Percentiles rank a stretch among this genome's conserved stretches.
phyloP scores from a whole-genome alignment of 2,329 filamentous ascomycete species.

The Orbilia javanica region DNA sequence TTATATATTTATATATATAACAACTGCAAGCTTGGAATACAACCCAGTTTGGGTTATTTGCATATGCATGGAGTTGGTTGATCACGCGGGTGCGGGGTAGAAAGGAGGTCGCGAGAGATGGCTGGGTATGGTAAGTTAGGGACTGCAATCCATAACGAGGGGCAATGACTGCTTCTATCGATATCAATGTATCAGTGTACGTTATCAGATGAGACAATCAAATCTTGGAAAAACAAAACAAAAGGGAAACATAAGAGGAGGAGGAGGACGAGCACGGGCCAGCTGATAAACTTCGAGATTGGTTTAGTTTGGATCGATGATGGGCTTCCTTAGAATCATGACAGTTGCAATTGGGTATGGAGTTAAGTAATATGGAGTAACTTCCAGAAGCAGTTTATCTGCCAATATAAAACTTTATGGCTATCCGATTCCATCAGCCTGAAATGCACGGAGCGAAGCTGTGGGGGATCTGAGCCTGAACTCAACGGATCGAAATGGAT shows the following conservation, averaged over 20 bases:
- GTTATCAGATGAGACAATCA: constrained; percentile 44
- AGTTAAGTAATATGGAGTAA: constrained; percentile 1
- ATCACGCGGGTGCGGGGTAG: constrained; percentile 57
- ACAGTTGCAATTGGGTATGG: constrained; percentile 2
- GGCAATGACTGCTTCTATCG: neutral
- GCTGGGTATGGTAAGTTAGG: neutral
- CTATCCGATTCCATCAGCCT: constrained; percentile 6
- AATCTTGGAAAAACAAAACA: no score
- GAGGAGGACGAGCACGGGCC: neutral
- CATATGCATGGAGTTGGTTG: constrained; percentile 49
- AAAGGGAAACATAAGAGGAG: no score
- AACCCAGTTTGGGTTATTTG: constrained; percentile 37
- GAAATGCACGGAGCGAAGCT: constrained; percentile 3
- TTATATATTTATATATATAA: no score
- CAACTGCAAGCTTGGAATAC: constrained; percentile 19
- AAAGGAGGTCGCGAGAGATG: constrained; percentile 20
- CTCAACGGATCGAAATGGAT: neutral
- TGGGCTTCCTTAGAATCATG: neutral
- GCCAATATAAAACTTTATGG: constrained; percentile 18
- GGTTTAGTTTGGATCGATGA: neutral
- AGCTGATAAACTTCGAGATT: neutral
- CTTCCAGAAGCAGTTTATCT: constrained; percentile 45
- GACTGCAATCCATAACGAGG: neutral
- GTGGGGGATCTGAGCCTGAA: neutral
- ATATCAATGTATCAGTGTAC: constrained; percentile 20